Evolutionary conservation across 768 basidiomycete genomes (phyloP).

Genomic region (Lactarius vividus): DNA sequence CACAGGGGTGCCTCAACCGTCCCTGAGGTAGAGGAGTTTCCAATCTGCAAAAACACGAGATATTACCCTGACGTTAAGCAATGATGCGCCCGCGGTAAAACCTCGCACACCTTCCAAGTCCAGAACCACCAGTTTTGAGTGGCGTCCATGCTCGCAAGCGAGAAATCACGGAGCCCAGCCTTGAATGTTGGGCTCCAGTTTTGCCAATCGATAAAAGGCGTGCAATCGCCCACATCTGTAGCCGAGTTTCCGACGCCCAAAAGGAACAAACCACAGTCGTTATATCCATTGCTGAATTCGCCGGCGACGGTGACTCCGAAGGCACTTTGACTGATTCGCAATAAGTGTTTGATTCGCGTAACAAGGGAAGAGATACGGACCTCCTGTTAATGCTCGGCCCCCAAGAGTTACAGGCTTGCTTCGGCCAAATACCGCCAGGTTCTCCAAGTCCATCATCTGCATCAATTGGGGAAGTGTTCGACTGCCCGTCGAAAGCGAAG

Average conservation of each 20-base stretch:
- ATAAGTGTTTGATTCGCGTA: slow-evolving; percentile 1
- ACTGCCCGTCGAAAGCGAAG: slow-evolving; percentile 30
- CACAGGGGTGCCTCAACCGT: slow-evolving; percentile 56
- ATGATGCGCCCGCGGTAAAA: background rate
- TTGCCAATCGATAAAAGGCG: slow-evolving; percentile 46
- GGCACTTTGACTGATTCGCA: slow-evolving; percentile 37
- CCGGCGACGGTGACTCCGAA: slow-evolving; percentile 76
- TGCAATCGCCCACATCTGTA: slow-evolving; percentile 35
- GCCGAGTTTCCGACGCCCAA: slow-evolving; percentile 35
- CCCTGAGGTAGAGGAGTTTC: slow-evolving; percentile 50
- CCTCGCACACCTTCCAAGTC: slow-evolving; percentile 65
- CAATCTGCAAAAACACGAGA: slow-evolving; percentile 42
- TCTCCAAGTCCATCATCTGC: slow-evolving; percentile 38
- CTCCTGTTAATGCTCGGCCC: slow-evolving; percentile 40
- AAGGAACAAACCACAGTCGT: slow-evolving; percentile 59
- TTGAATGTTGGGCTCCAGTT: slow-evolving; percentile 53
- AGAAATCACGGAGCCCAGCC: slow-evolving; percentile 49
- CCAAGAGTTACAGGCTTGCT: slow-evolving; percentile 42
- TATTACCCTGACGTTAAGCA: slow-evolving; percentile 12
- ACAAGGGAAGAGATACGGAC: slow-evolving; percentile 34
- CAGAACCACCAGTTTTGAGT: slow-evolving; percentile 71
- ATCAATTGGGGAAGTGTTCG: slow-evolving; percentile 22
- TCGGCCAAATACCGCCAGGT: slow-evolving; percentile 31
- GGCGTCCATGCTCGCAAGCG: slow-evolving; percentile 62
- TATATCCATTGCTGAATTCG: slow-evolving; percentile 70